These are phyloP conservation scores for Tetragonia tetragonoides DNA, from an alignment of 148 eudicot species.

Conservation along the genomic window DNA sequence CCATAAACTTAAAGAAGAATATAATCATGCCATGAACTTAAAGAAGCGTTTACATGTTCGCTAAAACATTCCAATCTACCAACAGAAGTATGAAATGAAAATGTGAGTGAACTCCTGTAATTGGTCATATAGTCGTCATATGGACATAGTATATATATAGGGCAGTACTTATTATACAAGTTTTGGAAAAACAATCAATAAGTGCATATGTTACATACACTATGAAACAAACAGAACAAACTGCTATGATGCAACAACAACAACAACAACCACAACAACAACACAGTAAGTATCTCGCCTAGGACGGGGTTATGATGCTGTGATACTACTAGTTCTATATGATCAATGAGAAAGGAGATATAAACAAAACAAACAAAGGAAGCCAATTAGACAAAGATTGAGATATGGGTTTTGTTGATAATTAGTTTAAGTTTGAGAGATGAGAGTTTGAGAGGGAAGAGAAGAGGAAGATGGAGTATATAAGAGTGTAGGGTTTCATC, in stretches of 20 bases:
- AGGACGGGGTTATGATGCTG: neutral
- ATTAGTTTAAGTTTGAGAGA: neutral
- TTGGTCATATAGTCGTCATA: too few species aligned
- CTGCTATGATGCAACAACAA: neutral
- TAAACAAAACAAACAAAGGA: neutral
- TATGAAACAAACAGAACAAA: neutral
- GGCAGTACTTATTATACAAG: too few species aligned
- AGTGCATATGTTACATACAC: too few species aligned
- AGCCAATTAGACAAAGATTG: neutral
- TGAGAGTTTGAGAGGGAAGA: neutral
- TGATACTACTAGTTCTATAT: neutral
- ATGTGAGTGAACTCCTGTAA: too few species aligned
- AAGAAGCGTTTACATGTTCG: neutral
- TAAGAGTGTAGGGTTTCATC: slow-evolving; percentile 34
- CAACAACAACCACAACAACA: too few species aligned
- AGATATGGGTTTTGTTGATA: neutral
- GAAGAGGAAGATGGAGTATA: slow-evolving; percentile 20
- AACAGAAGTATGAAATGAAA: neutral
- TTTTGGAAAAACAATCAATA: too few species aligned
- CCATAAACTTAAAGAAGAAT: neutral
- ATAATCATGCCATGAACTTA: too few species aligned
- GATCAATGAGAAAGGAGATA: neutral
- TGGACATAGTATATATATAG: too few species aligned
- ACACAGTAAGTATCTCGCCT: too few species aligned
- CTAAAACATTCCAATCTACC: slow-evolving; percentile 19